Conservation (phyloP, 805 yeast genomes). For the Isabelozyma pseudorhagii region DNA sequence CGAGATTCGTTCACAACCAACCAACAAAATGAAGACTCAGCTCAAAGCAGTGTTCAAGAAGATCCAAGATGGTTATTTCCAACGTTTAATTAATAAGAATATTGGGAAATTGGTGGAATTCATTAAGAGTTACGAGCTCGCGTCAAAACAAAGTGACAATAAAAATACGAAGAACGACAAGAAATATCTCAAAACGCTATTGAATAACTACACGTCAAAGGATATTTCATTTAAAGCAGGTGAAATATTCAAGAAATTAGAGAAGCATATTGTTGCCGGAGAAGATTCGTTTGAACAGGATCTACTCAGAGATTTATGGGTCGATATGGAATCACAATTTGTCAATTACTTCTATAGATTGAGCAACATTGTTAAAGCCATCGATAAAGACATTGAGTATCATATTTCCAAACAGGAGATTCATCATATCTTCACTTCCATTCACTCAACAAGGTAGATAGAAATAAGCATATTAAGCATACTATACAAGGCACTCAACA, state of each 20-base stretch:
- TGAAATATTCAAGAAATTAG: slow-evolving; percentile 54
- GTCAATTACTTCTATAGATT: slow-evolving; percentile 54
- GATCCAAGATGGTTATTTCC: slow-evolving; percentile 30
- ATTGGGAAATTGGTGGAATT: slow-evolving; percentile 69
- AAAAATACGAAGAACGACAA: slow-evolving; percentile 64
- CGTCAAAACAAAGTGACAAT: slow-evolving; percentile 47
- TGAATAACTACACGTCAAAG: slow-evolving; percentile 52
- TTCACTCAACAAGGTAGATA: slow-evolving; percentile 4
- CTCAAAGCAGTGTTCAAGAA: slow-evolving; percentile 25
- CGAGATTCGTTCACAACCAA: slow-evolving; percentile 19
- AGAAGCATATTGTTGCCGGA: slow-evolving; percentile 47
- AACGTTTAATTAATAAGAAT: slow-evolving; percentile 36
- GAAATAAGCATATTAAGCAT: not conserved
- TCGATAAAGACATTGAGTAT: slow-evolving; percentile 52
- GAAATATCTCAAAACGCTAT: slow-evolving; percentile 54
- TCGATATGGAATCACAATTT: slow-evolving; percentile 63
- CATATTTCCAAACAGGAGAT: slow-evolving; percentile 55
- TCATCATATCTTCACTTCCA: slow-evolving; percentile 47
- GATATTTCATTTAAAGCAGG: slow-evolving; percentile 56
- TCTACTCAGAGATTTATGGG: slow-evolving; percentile 64
- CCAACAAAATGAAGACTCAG: slow-evolving; percentile 18
- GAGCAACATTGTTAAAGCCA: slow-evolving; percentile 47
- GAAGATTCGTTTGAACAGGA: slow-evolving; percentile 47
- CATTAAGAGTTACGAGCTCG: slow-evolving; percentile 58
- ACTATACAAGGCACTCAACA: not conserved